Base-by-base conservation (phyloP, 2,329 filamentous ascomycete species). In the Akanthomyces dipterigenus region DNA sequence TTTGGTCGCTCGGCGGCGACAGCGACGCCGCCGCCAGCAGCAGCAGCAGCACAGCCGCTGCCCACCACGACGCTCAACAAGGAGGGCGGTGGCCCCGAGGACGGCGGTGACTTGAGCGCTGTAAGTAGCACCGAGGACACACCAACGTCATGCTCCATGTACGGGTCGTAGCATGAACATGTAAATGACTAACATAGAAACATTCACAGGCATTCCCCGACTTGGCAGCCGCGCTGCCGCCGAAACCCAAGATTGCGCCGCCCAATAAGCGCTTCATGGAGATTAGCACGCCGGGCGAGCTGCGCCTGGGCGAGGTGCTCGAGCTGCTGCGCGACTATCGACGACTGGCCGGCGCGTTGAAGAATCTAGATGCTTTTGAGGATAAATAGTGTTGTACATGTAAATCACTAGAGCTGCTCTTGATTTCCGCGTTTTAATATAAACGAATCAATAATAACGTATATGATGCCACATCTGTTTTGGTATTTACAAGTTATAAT, bases 181-280 rank as follows among this genome's bases (percentile, higher is more conserved):
- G n/a, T n/a, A n/a, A n/a, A n/a, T n/a, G n/a, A 2, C 34, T 42
- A 31, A 49, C 24, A 31, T 45, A 20, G 2, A 5, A 18, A 50
- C 9, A 4, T 5, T 8, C 14, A n/a, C 14, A 45, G 85, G 81
- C 83, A 20, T 88, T 85, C 65, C 84, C 85, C 1, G 84, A 87
- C 55, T 76, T 87, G 38, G 83, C 82, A 1, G 72, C 78, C 12
- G 73, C 77, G 1, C 73, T 86, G 2, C 82, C 82, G 16, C 80
- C 83, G 4, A 86, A 84, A 66, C 77, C 78, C 16, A 85, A 83
- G 70, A 77, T 88, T 38, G 78, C 83, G 7, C 88, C 88, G 28
- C 89, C 89, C 0, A 86, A 88, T 65, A 83, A 86, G 71, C 83
- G 86, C 55, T 93, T 93, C 71, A 81, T 93, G 77, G 87, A 91